Percentiles rank a stretch among this genome's conserved stretches.
Conservation (phyloP, 2,329 filamentous ascomycete species). For the Sphaerulina musiva region DNA sequence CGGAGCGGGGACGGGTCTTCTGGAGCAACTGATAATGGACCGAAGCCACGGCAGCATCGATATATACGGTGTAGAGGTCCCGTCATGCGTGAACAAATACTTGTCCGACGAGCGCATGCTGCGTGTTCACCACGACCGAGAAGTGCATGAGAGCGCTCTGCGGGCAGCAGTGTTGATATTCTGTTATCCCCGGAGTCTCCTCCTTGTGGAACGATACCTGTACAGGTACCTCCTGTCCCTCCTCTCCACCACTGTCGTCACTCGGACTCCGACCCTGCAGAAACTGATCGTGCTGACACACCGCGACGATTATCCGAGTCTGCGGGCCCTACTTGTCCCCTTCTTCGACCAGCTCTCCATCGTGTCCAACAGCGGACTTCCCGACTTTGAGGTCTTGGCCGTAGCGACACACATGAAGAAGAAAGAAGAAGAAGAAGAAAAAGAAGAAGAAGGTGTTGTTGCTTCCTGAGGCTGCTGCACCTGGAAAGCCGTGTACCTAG, state of each 20-base stretch:
- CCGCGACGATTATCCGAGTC: conserved; percentile 37
- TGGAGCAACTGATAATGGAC: conserved; percentile 40
- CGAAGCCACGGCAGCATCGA: conserved; percentile 23
- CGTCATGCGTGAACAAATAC: conserved; percentile 41
- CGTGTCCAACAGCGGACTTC: conserved; percentile 12
- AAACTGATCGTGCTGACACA: conserved; percentile 42
- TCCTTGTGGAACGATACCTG: conserved; percentile 43
- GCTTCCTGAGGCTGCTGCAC: background rate
- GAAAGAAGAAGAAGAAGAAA: too few relatives aligned
- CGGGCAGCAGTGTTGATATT: conserved; percentile 47
- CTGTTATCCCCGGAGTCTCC: conserved; percentile 48
- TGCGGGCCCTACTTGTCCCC: conserved; percentile 5
- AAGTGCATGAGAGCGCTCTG: conserved; percentile 38
- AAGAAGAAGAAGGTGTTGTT: background rate
- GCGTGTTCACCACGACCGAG: conserved; percentile 42
- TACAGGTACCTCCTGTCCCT: too few relatives aligned
- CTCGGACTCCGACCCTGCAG: conserved; percentile 27
- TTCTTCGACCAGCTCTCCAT: conserved; percentile 13
- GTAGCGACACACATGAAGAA: conserved; percentile 12
- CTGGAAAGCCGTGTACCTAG: background rate
- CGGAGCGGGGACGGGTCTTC: conserved; percentile 41
- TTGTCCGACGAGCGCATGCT: conserved; percentile 39
- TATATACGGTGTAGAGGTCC: conserved; percentile 46
- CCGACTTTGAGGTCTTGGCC: conserved; percentile 21
- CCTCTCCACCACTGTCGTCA: conserved; percentile 24